Conservation (phyloP, 2,329 filamentous ascomycete species). For the Torrubiella hemipterigena region DNA sequence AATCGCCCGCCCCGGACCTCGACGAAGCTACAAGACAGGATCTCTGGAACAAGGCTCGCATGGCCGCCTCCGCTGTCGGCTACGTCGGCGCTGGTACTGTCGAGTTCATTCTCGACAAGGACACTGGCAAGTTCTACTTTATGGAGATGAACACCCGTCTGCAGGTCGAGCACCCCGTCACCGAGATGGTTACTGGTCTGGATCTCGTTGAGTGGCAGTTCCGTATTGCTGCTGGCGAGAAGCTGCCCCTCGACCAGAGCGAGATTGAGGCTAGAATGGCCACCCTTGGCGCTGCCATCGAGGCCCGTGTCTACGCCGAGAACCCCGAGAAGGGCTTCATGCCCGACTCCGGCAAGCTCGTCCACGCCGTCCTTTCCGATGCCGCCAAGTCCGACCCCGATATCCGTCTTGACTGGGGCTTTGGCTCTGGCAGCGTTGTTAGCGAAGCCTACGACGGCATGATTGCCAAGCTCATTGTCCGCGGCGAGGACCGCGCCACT, state of each 20-base stretch:
- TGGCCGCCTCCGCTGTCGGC: constrained; percentile 60
- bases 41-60: constrained; percentile 54
- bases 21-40: constrained; percentile 45
- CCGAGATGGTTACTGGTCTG: constrained; percentile 53
- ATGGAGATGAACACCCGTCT: constrained; percentile 80
- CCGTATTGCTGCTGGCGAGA: constrained; percentile 51
- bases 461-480: constrained; percentile 95
- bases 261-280: constrained; percentile 65
- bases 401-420: constrained; percentile 86
- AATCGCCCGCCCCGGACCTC: constrained; percentile 66
- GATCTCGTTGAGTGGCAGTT: constrained; percentile 95
- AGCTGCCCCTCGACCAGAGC: constrained; percentile 41
- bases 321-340: constrained; percentile 87
- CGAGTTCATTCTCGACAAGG: constrained; percentile 81
- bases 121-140: constrained; percentile 69
- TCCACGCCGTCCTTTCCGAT: constrained; percentile 67
- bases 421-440: constrained; percentile 81
- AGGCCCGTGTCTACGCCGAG: constrained; percentile 94
- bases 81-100: constrained; percentile 87
- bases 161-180: constrained; percentile 95
- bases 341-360: constrained; percentile 79
- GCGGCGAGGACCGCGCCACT: constrained; percentile 64
- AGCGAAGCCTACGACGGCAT: constrained; percentile 96
- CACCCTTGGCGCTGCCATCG: constrained; percentile 68
- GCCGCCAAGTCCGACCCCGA: constrained; percentile 49